These are phyloP conservation scores for Ceratobasidium sp. DNA, from an alignment of 1,284 basidiomycete genomes.

Conservation along the genomic window DNA sequence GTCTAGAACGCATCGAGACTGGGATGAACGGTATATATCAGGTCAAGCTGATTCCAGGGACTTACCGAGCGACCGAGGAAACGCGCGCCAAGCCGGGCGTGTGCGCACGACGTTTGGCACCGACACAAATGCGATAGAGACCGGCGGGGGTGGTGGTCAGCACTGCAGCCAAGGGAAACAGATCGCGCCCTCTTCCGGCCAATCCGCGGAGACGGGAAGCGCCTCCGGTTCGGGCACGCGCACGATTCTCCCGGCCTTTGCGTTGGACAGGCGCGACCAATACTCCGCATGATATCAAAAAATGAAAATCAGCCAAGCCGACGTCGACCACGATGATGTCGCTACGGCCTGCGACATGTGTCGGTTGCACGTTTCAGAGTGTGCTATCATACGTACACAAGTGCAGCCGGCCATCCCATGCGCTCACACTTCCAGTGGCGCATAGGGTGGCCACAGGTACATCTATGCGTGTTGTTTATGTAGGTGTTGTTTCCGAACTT, in stretches of 20 bases:
- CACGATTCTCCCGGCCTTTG: slow-evolving; percentile 6
- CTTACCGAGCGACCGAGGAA: slow-evolving; percentile 10
- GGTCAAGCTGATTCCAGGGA: slow-evolving; percentile 6
- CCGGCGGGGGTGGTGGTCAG: slow-evolving; percentile 23
- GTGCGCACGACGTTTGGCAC: too few species aligned
- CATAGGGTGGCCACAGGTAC: slow-evolving; percentile 2
- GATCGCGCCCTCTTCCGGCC: slow-evolving; percentile 25
- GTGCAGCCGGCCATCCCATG: not conserved
- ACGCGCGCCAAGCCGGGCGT: too few species aligned
- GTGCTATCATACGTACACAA: too few species aligned
- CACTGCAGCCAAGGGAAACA: slow-evolving; percentile 30
- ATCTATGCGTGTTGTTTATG: not conserved
- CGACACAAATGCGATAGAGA: too few species aligned
- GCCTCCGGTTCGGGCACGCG: slow-evolving; percentile 6
- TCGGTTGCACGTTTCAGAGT: slow-evolving; percentile 1
- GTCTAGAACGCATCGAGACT: slow-evolving; percentile 18
- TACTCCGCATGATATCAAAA: slow-evolving; percentile 17
- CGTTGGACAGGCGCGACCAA: not conserved
- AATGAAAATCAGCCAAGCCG: slow-evolving; percentile 1
- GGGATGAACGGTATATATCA: slow-evolving; percentile 14
- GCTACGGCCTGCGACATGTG: slow-evolving; percentile 2
- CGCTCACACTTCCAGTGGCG: not conserved
- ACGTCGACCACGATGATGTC: slow-evolving; percentile 1
- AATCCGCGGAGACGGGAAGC: slow-evolving; percentile 20
- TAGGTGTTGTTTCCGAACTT: not conserved